Conservation (phyloP, 2,329 filamentous ascomycete genomes). For the Pseudogymnoascus sp. region DNA sequence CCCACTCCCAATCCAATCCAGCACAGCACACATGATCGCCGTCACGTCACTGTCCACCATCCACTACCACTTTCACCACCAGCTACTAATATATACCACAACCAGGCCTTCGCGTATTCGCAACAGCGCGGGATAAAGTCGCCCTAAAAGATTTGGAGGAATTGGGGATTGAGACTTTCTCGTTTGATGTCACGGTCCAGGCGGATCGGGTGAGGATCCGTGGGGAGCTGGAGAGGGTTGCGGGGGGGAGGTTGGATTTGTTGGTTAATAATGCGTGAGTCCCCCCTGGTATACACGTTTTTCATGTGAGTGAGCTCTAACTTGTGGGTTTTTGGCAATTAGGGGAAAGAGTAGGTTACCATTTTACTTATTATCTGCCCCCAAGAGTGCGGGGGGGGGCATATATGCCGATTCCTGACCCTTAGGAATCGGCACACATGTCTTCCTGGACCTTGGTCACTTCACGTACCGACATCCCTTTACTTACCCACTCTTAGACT, state of each 20-base stretch:
- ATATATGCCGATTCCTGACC: background rate
- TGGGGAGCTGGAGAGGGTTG: background rate
- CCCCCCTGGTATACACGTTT: too few species aligned
- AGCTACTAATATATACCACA: too few species aligned
- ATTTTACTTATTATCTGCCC: background rate
- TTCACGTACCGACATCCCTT: too few species aligned
- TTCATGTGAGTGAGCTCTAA: too few species aligned
- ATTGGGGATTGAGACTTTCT: background rate
- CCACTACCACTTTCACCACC: too few species aligned
- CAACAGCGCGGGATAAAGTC: background rate
- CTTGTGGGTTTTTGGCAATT: too few species aligned
- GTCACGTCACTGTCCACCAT: too few species aligned
- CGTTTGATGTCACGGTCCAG: background rate
- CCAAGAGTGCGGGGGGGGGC: too few species aligned
- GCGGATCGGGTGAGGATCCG: background rate
- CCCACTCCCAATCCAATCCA: too few species aligned
- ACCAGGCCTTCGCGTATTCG: background rate
- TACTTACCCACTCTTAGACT: background rate
- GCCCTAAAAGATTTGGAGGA: background rate
- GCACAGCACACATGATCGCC: too few species aligned
- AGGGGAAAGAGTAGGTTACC: background rate
- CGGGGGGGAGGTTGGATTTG: slow-evolving; percentile 1
- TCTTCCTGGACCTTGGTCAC: background rate
- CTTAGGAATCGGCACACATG: too few species aligned
- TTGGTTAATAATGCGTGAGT: slow-evolving; percentile 16